Conservation (phyloP, 2,329 filamentous ascomycete genomes). For the Coniochaeta hoffmannii region DNA sequence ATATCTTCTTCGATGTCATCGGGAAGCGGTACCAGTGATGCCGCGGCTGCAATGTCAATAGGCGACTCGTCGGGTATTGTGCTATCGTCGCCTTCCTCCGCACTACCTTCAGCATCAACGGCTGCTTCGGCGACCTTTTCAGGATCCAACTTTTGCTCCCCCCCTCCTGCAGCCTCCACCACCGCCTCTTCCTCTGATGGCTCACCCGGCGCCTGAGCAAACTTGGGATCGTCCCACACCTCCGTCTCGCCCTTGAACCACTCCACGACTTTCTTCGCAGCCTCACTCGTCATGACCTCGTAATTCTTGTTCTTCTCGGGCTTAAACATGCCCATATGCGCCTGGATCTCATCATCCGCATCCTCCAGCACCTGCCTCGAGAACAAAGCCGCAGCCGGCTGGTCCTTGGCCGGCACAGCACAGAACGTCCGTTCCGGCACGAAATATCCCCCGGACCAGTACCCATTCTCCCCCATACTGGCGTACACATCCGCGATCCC, state of each 20-base stretch:
- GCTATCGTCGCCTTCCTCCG: conserved; percentile 7
- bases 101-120: neutral
- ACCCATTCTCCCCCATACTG: conserved; percentile 64
- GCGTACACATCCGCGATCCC: conserved; percentile 72
- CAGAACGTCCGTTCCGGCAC: conserved; percentile 72
- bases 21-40: conserved; percentile 40
- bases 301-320: conserved; percentile 56
- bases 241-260: conserved; percentile 46
- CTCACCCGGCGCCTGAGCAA: conserved; percentile 15
- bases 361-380: conserved; percentile 55
- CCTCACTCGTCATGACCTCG: conserved; percentile 52
- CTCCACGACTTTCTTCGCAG: conserved; percentile 46
- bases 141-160: conserved; percentile 3
- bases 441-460: conserved; percentile 52
- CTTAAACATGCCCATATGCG: conserved; percentile 62
- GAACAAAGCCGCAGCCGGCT: conserved; percentile 33
- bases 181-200: conserved; percentile 16
- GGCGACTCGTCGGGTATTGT: conserved; percentile 37
- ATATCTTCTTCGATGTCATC: conserved; percentile 27
- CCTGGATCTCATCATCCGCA: conserved; percentile 62
- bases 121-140: neutral
- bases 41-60: conserved; percentile 45
- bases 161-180: conserved; percentile 14
- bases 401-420: conserved; percentile 47
- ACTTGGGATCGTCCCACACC: conserved; percentile 33